phyloP scores from a whole-genome alignment of 179 eudicot genomes.

The Monotropa hypopitys region DNA sequence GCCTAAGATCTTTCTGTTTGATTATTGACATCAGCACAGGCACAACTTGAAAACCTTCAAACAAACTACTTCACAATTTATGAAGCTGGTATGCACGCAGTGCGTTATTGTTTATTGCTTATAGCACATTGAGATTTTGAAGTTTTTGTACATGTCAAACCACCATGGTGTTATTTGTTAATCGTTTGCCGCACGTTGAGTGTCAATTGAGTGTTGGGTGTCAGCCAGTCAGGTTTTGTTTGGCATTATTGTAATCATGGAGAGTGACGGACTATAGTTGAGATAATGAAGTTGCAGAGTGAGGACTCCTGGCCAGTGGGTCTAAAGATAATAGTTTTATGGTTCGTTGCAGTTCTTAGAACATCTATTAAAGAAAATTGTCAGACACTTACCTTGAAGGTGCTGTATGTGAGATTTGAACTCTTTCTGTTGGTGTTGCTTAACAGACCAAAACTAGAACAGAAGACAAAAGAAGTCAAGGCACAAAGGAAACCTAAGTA shows the following conservation, averaged over 20 bases:
- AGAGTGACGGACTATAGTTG: conserved; percentile 2
- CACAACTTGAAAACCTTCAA: neutral
- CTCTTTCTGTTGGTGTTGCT: neutral
- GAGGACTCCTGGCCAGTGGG: neutral
- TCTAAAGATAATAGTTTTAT: neutral
- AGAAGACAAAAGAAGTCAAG: neutral
- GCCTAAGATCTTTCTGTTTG: neutral
- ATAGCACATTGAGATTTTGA: neutral
- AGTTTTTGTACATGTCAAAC: neutral
- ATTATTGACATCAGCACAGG: neutral
- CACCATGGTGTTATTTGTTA: neutral
- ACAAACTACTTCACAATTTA: neutral
- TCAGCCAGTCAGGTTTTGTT: neutral
- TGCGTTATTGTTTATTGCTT: neutral
- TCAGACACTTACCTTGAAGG: neutral
- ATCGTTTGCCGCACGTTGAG: neutral
- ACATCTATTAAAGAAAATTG: neutral
- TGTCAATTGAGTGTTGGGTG: neutral
- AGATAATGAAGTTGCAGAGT: neutral
- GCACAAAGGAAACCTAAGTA: neutral
- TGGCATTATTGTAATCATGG: neutral
- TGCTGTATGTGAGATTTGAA: neutral
- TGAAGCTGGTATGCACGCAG: neutral
- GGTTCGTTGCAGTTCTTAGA: neutral
- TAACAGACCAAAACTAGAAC: neutral